phyloP scores from a whole-genome alignment of 2,329 filamentous ascomycete genomes.

The Teratosphaeria gauchensis region DNA sequence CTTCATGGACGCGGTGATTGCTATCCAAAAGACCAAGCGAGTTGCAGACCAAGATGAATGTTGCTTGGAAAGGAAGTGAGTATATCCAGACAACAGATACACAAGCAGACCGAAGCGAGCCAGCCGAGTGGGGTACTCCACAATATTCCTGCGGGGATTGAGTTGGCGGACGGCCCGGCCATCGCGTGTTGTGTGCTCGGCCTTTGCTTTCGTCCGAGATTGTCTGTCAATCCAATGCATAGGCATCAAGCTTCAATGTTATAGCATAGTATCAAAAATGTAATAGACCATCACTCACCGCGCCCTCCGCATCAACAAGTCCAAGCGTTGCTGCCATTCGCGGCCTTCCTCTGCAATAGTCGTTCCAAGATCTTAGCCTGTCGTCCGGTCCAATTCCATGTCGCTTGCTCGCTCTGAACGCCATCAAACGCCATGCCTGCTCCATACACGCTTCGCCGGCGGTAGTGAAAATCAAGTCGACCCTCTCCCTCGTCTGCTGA shows the following conservation, averaged over 20 bases:
- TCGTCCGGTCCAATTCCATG: neutral
- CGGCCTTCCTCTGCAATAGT: neutral
- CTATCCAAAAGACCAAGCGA: neutral
- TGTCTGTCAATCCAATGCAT: neutral
- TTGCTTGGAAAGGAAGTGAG: neutral
- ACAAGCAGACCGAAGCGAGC: neutral
- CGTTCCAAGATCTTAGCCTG: neutral
- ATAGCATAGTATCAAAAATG: neutral
- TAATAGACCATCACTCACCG: neutral
- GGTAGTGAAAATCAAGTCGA: neutral
- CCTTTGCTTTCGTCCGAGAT: neutral
- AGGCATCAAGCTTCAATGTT: neutral
- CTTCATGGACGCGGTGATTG: conserved; percentile 6
- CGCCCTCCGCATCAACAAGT: neutral
- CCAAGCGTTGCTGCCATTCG: neutral
- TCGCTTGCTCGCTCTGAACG: neutral
- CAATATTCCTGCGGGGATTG: neutral
- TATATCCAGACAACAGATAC: neutral
- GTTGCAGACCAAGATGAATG: neutral
- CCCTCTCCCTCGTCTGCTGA: neutral
- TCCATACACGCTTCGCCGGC: neutral
- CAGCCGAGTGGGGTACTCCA: neutral
- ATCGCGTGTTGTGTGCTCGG: neutral
- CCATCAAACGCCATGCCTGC: neutral
- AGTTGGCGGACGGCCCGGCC: neutral